phyloP scores from a whole-genome alignment of 176 grass and related monocot species.

The Lolium multiflorum region DNA sequence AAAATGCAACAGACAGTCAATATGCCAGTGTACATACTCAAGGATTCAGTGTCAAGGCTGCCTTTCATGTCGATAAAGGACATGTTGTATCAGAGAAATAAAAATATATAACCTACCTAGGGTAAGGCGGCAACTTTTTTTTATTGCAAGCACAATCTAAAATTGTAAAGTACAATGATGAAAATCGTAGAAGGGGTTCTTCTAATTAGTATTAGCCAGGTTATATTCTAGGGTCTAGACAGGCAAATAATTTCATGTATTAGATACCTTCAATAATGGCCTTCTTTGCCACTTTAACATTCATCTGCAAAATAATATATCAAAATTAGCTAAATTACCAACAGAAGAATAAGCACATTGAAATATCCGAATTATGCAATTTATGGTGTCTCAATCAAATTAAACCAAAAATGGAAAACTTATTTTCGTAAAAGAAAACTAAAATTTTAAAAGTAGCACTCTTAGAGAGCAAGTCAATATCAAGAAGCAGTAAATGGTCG shows the following conservation, averaged over 20 bases:
- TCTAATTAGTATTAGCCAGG: neutral
- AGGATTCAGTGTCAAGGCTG: no score
- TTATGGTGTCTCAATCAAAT: neutral
- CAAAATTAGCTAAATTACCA: constrained; percentile 25
- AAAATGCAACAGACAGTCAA: neutral
- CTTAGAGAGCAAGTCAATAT: neutral
- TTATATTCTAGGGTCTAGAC: constrained; percentile 24
- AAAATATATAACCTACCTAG: constrained; percentile 3
- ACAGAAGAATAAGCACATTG: neutral
- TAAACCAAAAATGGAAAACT: neutral
- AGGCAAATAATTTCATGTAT: constrained; percentile 14
- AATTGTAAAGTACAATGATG: neutral
- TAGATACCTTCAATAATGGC: constrained; percentile 83
- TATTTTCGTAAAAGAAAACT: no score
- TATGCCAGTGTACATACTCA: neutral
- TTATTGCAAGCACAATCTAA: neutral
- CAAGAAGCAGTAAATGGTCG: neutral
- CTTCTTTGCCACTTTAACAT: constrained; percentile 87
- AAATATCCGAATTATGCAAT: constrained; percentile 24
- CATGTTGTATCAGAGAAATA: neutral
- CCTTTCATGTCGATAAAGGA: neutral
- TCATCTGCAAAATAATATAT: constrained; percentile 66
- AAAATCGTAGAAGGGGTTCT: neutral
- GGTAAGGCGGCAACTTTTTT: neutral
- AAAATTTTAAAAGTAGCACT: neutral